phyloP scores from a whole-genome alignment of 768 basidiomycete species.

The Leucocoprinus birnbaumii region DNA sequence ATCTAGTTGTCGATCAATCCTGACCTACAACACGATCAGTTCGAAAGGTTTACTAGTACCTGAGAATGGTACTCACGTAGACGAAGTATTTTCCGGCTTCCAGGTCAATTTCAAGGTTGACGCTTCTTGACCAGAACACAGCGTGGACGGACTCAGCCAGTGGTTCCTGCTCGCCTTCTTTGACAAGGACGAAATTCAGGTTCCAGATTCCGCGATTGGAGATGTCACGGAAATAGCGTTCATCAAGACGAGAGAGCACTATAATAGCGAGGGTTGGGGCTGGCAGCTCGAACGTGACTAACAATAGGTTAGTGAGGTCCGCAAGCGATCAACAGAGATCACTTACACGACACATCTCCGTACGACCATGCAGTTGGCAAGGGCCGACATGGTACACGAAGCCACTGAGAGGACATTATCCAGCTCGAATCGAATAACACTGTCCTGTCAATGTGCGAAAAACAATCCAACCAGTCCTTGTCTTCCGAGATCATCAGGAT shows the following conservation, averaged over 20 bases:
- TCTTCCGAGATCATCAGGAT: conserved; percentile 19
- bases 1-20: conserved; percentile 24
- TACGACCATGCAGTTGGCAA: conserved; percentile 48
- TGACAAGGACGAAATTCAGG: conserved; percentile 49
- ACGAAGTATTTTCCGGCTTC: conserved; percentile 43
- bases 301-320: neutral
- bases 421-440: conserved; percentile 46
- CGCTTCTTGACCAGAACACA: conserved; percentile 35
- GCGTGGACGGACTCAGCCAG: conserved; percentile 34
- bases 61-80: conserved; percentile 27
- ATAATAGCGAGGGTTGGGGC: conserved; percentile 40
- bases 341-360: conserved; percentile 54
- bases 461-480: conserved; percentile 40
- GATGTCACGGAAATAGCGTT: conserved; percentile 47
- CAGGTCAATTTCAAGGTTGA: conserved; percentile 38
- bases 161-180: conserved; percentile 37
- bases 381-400: conserved; percentile 39
- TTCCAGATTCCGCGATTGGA: conserved; percentile 41
- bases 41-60: neutral
- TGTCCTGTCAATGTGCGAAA: conserved; percentile 40
- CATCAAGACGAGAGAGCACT: conserved; percentile 50
- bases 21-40: conserved; percentile 20
- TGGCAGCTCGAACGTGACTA: conserved; percentile 45
- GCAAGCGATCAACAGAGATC: neutral
- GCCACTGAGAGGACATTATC: conserved; percentile 48